Conservation (phyloP, 345 rosid genomes). For the Garcia nutans region DNA sequence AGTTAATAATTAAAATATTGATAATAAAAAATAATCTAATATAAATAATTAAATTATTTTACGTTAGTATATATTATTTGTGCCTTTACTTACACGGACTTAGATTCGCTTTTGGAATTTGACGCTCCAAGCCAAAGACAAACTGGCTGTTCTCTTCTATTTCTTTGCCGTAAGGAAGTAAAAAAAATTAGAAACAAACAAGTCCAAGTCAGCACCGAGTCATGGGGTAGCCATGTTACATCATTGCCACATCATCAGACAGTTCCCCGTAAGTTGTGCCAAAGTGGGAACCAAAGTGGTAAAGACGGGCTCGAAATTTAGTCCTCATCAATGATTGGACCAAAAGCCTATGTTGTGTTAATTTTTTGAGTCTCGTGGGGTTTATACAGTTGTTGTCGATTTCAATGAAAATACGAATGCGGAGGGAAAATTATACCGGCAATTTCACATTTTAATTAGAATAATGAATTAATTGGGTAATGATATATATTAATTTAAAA, state of each 20-base stretch:
- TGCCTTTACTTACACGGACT: no score
- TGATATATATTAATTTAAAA: no score
- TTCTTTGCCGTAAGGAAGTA: not conserved
- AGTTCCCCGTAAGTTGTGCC: not conserved
- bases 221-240: slow-evolving; percentile 3
- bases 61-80: no score
- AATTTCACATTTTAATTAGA: no score
- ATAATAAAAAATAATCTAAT: no score
- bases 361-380: not conserved
- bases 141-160: no score
- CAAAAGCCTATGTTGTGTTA: not conserved
- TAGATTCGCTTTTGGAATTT: no score
- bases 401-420: not conserved
- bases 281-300: not conserved
- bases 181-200: not conserved
- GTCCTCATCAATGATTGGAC: not conserved
- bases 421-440: no score
- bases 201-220: slow-evolving; percentile 32
- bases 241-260: slow-evolving; percentile 12
- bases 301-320: not conserved
- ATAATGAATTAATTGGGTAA: no score
- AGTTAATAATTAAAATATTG: no score
- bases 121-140: no score
- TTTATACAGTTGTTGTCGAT: slow-evolving; percentile 12
- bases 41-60: no score